Percentiles rank a stretch among this genome's conserved stretches.
These are phyloP conservation scores for Carnegiea gigantea DNA, from an alignment of 179 eudicot species.

Conservation along the genomic window DNA sequence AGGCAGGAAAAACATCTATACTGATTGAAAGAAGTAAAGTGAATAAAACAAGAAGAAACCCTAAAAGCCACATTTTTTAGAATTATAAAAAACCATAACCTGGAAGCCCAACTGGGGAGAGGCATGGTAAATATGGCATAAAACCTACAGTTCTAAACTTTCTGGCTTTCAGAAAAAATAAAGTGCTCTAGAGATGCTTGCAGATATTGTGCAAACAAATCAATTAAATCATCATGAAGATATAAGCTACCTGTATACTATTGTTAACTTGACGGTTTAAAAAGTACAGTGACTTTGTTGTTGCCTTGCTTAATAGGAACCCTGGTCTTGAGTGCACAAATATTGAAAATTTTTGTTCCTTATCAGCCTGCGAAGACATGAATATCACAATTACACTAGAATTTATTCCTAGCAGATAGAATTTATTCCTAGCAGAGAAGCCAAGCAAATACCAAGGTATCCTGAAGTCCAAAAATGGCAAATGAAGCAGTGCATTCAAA, in stretches of 20 bases:
- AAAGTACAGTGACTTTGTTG: constrained; percentile 75
- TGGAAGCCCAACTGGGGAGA: background rate
- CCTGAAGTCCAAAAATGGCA: background rate
- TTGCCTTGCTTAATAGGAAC: constrained; percentile 61
- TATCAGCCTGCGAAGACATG: constrained; percentile 60
- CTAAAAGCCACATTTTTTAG: background rate
- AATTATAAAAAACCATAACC: background rate
- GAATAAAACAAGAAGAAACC: background rate
- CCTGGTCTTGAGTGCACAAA: constrained; percentile 94
- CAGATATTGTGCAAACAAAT: background rate
- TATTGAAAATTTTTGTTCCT: constrained; percentile 61
- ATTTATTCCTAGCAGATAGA: background rate
- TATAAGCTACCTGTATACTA: constrained; percentile 67
- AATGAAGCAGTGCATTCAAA: background rate
- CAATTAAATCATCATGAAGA: constrained; percentile 10
- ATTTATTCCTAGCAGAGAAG: background rate
- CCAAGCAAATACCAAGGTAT: background rate
- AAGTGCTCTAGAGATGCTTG: background rate
- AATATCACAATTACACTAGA: constrained; percentile 3
- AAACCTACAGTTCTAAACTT: background rate
- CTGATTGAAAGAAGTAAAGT: background rate
- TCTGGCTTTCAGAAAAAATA: background rate
- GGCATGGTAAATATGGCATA: background rate
- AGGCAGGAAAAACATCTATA: background rate
- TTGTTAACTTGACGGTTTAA: constrained; percentile 74